A percentile compares a stretch with the other conserved stretches of the same genome.
These are phyloP conservation scores for Evansstolkia leycettana DNA, from an alignment of 495 filamentous ascomycete species.

Conservation along the genomic window DNA sequence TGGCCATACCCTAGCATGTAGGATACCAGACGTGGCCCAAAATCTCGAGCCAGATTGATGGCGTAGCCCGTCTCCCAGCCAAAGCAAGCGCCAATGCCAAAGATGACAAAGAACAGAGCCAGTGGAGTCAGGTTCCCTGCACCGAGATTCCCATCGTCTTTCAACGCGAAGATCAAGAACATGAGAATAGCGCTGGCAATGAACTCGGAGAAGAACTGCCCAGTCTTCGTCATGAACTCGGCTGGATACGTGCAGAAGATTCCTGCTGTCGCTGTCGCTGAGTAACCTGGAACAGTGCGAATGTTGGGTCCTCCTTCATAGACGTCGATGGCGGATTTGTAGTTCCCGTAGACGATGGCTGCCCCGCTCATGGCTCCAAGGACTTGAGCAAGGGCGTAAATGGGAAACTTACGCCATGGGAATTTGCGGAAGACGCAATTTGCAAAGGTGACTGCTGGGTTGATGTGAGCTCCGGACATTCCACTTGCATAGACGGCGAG, in stretches of 20 bases:
- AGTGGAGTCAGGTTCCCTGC: constrained; percentile 40
- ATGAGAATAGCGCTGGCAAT: constrained; percentile 47
- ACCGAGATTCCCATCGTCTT: constrained; percentile 43
- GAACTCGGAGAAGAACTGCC: constrained; percentile 54
- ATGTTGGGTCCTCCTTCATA: constrained; percentile 42
- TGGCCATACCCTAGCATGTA: constrained; percentile 52
- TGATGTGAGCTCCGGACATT: constrained; percentile 48
- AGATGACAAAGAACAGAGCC: constrained; percentile 50
- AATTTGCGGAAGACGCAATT: constrained; percentile 50
- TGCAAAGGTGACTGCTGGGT: constrained; percentile 52
- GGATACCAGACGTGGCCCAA: constrained; percentile 50
- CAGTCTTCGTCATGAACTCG: constrained; percentile 44
- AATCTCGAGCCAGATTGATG: constrained; percentile 55
- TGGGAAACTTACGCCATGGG: constrained; percentile 46
- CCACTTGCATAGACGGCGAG: constrained; percentile 52
- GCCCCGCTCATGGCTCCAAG: constrained; percentile 44
- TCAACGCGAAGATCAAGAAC: constrained; percentile 56
- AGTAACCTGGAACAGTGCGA: constrained; percentile 45
- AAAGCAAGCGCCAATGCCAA: constrained; percentile 54
- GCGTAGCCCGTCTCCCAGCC: constrained; percentile 62
- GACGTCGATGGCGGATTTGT: constrained; percentile 39
- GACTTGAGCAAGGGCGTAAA: constrained; percentile 41
- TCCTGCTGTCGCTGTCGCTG: constrained; percentile 43
- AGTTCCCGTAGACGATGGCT: constrained; percentile 45
- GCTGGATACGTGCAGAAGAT: constrained; percentile 58